Base-by-base conservation (phyloP, 208 protist genomes). In the Leishmania mexicana region DNA sequence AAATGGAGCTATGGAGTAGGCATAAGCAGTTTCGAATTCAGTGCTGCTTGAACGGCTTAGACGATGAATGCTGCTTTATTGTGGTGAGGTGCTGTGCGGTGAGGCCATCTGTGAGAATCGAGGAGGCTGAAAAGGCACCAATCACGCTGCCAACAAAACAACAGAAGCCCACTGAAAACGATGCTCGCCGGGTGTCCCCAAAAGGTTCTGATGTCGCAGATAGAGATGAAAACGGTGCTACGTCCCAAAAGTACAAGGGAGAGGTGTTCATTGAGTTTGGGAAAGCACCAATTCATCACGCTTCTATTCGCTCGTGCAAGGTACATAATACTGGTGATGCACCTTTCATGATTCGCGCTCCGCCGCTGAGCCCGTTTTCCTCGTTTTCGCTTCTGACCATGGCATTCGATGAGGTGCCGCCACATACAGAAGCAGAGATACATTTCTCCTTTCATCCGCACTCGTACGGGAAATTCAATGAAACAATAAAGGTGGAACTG, bases 281-380 rank as follows among this genome's bases (percentile, higher is more conserved):
- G 11, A 91, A 94, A 57, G 85, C 94, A 35, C 87, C 91, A 3
- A 87, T 95, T 47, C 91, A 92, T 71, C 86, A 90, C 38, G 45
- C 73, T 40, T 79, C 54, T 51, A 84, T 89, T 67, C 87, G 75
- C 47, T 73, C 78, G 60, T 94, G 86, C 81, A 62, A 89, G 42
- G 78, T 96, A 8, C 45, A 70, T 17, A 93, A 94, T 64, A 86
- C 68, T 78, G 89, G 86, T 15, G 75, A 73, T 24, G 67, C 76
- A 3, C 47, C 79, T 45, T 85, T 79, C 47, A 70, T 38, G 54
- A 83, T 95, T 53, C 84, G 89, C 45, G 65, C 93, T 7, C 91
- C 87, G 42, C 90, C 93, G 28, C 65, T 89, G 38, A 89, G 89
- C 73, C 84, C 91, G 62, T 64, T 91, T 15, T 94, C 93, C 24